phyloP scores from a whole-genome alignment of 1,139 yeast species.

The Diutina neorugosa region DNA sequence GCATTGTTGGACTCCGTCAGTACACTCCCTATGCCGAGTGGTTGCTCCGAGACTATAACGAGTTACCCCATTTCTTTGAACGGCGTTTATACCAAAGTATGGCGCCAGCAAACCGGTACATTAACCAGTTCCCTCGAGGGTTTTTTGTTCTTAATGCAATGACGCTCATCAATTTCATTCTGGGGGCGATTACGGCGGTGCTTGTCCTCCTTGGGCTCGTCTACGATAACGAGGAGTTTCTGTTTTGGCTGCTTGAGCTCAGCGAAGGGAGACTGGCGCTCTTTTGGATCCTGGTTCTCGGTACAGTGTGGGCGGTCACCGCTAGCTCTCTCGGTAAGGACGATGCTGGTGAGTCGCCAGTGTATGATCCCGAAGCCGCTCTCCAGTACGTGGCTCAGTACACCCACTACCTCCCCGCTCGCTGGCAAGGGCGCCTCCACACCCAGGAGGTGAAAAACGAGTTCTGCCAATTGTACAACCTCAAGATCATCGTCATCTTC shows the following conservation, averaged over 20 bases:
- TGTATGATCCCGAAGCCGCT: conserved; percentile 86
- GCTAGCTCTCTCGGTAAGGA: conserved; percentile 23
- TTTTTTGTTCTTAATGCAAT: conserved; percentile 40
- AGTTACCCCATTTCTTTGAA: conserved; percentile 76
- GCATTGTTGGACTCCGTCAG: conserved; percentile 67
- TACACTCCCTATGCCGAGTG: conserved; percentile 93
- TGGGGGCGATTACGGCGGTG: conserved; percentile 85
- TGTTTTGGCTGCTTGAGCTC: conserved; percentile 80
- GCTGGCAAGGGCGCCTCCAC: conserved; percentile 79
- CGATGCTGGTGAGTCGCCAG: conserved; percentile 18
- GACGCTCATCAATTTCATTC: conserved; percentile 57
- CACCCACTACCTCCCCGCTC: conserved; percentile 80
- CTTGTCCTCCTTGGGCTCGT: conserved; percentile 68
- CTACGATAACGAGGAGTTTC: conserved; percentile 69
- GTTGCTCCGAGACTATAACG: conserved; percentile 91
- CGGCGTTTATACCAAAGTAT: conserved; percentile 67
- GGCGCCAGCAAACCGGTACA: conserved; percentile 69
- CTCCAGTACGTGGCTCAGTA: conserved; percentile 66
- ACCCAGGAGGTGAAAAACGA: conserved; percentile 74
- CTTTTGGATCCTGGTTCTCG: conserved; percentile 80
- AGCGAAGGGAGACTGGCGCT: conserved; percentile 70
- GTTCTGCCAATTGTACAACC: conserved; percentile 66
- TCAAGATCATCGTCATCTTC: conserved; percentile 58
- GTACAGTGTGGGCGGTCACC: conserved; percentile 69
- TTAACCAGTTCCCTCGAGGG: conserved; percentile 88